Base-by-base conservation (phyloP, 192 early-diverging fungal species). In the Backusella morwellensis region DNA sequence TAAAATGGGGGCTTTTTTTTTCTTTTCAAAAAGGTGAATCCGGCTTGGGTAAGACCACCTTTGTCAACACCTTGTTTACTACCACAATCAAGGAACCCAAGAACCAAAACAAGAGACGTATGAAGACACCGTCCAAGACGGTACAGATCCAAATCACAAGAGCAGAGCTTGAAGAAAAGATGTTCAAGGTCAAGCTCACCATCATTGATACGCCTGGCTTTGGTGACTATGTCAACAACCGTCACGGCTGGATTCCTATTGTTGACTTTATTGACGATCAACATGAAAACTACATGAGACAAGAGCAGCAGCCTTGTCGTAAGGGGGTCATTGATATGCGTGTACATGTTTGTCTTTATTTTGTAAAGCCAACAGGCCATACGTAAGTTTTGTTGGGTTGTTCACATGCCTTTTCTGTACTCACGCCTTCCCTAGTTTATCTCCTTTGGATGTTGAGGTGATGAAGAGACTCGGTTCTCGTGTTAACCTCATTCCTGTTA, bases 191-290 rank as follows among this genome's bases (percentile, higher is more conserved):
- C 70, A 93, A 94, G 82, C 87, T 99, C 23, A 97, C 94, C 42
- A 93, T 99, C 26, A 96, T 97, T 56, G 98, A 99, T 81, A 98
- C 98, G 8, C 98, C 98, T 63, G 98, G 98, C 23, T 99, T 96
- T 82, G 97, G 98, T 77, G 98, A 99, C 82, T 96, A 95, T 84
- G 95, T 99, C 81, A 99, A 98, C 85, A 99, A 99, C 84, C 93
- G 97, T 67, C 91, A 81, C 78, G 94, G 93, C 81, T 99, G 98
- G 98, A 93, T 97, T 82, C 97, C 98, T 4, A 96, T 99, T 81
- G 82, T 97, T 77, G 92, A 97, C 79, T 93, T 95, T 82, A 94
- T 99, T 82, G 95, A 98, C 87, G 94, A 94, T 73, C 95, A 95
- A 80, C 97, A 97, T 82, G 95, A 95, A 59, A 87, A 91, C 32